A percentile compares a stretch with the other conserved stretches of the same genome.
Evolutionary conservation across 2,329 filamentous ascomycete genomes (phyloP).

Genomic region (Fusarium vanettenii): DNA sequence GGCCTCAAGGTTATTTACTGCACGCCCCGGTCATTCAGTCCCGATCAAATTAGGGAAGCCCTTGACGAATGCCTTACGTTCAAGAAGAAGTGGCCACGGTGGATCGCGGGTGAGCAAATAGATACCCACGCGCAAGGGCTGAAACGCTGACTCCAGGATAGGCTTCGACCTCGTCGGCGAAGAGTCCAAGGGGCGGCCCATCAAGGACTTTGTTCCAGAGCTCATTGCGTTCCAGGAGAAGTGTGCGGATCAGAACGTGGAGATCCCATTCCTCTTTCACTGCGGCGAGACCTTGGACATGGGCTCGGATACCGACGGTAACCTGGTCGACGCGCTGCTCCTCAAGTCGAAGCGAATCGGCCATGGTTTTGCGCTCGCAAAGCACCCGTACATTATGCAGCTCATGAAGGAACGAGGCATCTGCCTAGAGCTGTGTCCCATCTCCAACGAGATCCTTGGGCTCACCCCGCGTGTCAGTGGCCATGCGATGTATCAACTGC

Average conservation of each 20-base stretch:
- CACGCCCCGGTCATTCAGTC: constrained; percentile 70
- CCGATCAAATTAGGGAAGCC: constrained; percentile 59
- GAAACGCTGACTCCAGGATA: constrained; percentile 39
- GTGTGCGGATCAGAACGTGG: constrained; percentile 60
- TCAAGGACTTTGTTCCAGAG: constrained; percentile 65
- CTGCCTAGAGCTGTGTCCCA: constrained; percentile 81
- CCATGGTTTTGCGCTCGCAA: constrained; percentile 76
- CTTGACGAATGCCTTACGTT: constrained; percentile 71
- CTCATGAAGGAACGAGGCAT: constrained; percentile 72
- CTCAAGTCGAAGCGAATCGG: constrained; percentile 77
- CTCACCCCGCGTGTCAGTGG: constrained; percentile 73
- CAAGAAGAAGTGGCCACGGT: constrained; percentile 65
- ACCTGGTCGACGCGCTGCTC: constrained; percentile 75
- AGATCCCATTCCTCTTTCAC: constrained; percentile 81
- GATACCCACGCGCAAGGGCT: background rate
- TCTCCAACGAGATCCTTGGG: constrained; percentile 80
- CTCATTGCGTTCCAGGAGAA: constrained; percentile 66
- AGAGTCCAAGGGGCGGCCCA: constrained; percentile 70
- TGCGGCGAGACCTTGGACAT: constrained; percentile 79
- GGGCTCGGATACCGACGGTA: constrained; percentile 72
- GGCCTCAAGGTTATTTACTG: constrained; percentile 80
- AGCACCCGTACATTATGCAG: constrained; percentile 74
- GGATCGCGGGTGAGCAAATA: constrained; percentile 71
- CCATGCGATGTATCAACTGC: constrained; percentile 74
- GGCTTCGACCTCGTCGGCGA: constrained; percentile 79